Conservation (phyloP, 192 early-diverging fungal genomes). For the Obelidium mucronatum region DNA sequence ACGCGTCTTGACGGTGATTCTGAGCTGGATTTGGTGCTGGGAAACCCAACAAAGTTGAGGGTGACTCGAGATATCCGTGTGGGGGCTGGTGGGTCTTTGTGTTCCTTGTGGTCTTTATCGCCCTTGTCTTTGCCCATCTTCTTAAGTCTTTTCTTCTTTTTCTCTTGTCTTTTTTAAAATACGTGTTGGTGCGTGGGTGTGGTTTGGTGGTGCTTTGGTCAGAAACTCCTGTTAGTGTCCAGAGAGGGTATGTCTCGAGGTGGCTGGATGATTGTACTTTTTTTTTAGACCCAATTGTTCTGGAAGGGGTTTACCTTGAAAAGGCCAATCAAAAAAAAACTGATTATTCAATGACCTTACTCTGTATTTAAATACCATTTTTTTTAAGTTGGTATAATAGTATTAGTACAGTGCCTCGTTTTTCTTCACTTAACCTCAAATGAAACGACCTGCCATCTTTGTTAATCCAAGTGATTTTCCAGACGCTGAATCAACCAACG, state of each 20-base stretch:
- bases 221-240: neutral
- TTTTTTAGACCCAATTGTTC: neutral
- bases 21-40: constrained; percentile 12
- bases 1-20: constrained; percentile 38
- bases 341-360: no score
- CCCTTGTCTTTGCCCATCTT: constrained; percentile 30
- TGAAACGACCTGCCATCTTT: no score
- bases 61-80: constrained; percentile 29
- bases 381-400: no score
- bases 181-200: neutral
- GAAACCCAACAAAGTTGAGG: constrained; percentile 45
- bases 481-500: no score
- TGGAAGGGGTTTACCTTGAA: no score
- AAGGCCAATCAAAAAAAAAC: no score
- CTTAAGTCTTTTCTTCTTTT: no score
- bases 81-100: neutral
- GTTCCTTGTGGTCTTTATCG: constrained; percentile 1
- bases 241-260: neutral
- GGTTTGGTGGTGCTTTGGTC: neutral
- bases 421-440: no score
- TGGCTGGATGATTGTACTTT: neutral
- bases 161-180: no score
- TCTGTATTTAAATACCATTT: no score
- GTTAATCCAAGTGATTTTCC: no score
- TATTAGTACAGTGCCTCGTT: no score